Percentiles rank a stretch among this genome's conserved stretches.
Evolutionary conservation across 139 green algal species (phyloP).

Genomic region (Picochlorum costavermella): DNA sequence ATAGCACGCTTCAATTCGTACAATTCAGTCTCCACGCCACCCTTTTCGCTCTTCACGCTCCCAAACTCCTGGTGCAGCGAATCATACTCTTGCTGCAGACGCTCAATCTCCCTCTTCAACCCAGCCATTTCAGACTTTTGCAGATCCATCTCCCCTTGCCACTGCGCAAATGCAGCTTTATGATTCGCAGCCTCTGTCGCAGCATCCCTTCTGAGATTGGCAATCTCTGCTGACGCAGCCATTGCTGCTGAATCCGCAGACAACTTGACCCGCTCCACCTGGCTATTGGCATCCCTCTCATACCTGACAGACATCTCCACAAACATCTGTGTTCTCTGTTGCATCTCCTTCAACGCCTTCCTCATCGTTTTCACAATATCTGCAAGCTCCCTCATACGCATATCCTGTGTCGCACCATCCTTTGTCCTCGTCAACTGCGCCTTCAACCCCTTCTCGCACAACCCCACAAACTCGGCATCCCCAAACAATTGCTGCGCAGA

Average conservation of each 20-base stretch:
- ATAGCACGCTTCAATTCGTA: conserved; percentile 47
- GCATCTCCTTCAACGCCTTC: conserved; percentile 51
- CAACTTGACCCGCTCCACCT: conserved; percentile 59
- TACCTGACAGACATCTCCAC: conserved; percentile 44
- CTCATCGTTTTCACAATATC: conserved; percentile 69
- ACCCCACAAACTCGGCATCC: conserved; percentile 40
- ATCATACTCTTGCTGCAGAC: conserved; percentile 55
- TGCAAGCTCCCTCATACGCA: conserved; percentile 69
- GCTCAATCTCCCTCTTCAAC: conserved; percentile 58
- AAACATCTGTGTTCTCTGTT: conserved; percentile 32
- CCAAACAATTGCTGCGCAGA: conserved; percentile 50
- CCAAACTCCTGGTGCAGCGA: conserved; percentile 44
- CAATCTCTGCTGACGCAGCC: conserved; percentile 56
- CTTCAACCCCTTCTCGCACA: conserved; percentile 52
- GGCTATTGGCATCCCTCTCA: conserved; percentile 48
- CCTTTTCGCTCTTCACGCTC: conserved; percentile 24
- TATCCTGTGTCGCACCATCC: conserved; percentile 68
- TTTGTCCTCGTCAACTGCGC: conserved; percentile 66
- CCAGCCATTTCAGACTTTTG: conserved; percentile 44
- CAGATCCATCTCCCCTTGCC: conserved; percentile 44
- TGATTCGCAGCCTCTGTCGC: conserved; percentile 38
- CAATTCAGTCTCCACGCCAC: conserved; percentile 45
- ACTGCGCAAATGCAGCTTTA: conserved; percentile 39
- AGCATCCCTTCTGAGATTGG: conserved; percentile 43
- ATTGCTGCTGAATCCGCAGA: conserved; percentile 37